Base-by-base conservation (phyloP, 2,329 filamentous ascomycete genomes). In the Orbilia brochopaga region DNA sequence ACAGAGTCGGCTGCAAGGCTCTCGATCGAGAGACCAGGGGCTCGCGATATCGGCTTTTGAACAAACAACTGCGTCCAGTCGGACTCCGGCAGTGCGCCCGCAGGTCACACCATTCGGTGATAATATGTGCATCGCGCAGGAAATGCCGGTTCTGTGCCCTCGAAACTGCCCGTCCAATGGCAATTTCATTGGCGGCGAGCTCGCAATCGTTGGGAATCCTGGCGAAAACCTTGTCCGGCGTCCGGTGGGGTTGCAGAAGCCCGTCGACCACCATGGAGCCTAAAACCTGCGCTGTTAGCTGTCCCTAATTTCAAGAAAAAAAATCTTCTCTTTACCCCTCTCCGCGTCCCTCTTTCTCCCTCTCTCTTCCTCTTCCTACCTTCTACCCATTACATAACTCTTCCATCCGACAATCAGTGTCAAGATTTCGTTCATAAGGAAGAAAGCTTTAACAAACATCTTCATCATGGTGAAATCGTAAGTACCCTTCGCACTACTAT, bases 401-500 rank as follows among this genome's bases (percentile, higher is more conserved):
- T 35, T 48, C 62, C 57, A 48, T 55, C 62, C 44, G 50, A 56
- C 53, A 30, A 35, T 32, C 27, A 51, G 27, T 60, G 51, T 53
- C 60, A 66, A 52, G 51, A 75, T 74, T 63, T 63, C 69, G 46
- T 74, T 66, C 64, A 52, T 64, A 32, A 52, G 58, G 52, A 69
- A 62, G 58, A 74, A 69, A 65, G 61, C 67, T 64, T 69, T 65
- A 56, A 35, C 46, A 27, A 62, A 63, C 23, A 59, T 63, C 40
- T 74, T 80, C 80, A 84, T 79, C 76, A 86, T 86, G 84, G 84
- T 85, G 82, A 83, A 85, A 83, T 86, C 84, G 83, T 85, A 80
- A 79, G 84, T 82, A 52, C 35, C 42, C 27, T 46, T 48, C 15
- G 6, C 51, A 21, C 30, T 42, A 58, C 48, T 23, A 60, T 32